Conservation (phyloP, 106 monocot genomes). For the Dioscorea dumetorum region DNA sequence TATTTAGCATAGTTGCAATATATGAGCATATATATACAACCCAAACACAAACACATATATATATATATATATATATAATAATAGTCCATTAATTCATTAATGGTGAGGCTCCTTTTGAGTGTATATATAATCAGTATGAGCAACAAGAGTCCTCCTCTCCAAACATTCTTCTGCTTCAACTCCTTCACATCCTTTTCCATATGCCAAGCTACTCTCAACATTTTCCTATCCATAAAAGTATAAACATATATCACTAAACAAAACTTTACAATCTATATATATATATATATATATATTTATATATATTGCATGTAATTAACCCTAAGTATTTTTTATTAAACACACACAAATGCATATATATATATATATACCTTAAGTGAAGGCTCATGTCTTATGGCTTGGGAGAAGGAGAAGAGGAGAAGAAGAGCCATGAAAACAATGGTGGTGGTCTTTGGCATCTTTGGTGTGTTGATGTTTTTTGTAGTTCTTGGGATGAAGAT, state of each 20-base stretch:
- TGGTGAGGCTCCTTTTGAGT: slow-evolving; percentile 1
- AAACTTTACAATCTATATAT: neutral
- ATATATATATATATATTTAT: neutral
- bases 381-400: neutral
- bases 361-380: neutral
- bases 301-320: neutral
- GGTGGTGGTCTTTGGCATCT: neutral
- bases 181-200: slow-evolving; percentile 4
- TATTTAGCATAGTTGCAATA: too few relatives aligned
- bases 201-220: too few relatives aligned
- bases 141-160: slow-evolving; percentile 7
- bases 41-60: too few relatives aligned
- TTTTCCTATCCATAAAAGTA: neutral
- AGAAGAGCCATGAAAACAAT: neutral
- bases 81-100: too few relatives aligned
- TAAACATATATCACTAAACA: neutral
- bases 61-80: too few relatives aligned
- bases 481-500: neutral
- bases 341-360: neutral
- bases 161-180: slow-evolving; percentile 2
- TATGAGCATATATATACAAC: too few relatives aligned
- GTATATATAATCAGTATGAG: slow-evolving; percentile 8
- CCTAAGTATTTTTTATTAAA: neutral
- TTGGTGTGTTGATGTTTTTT: neutral
- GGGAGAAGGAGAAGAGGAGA: neutral